Evolutionary conservation across 23 red algal genomes (phyloP).

Genomic region (Gracilaria domingensis): DNA sequence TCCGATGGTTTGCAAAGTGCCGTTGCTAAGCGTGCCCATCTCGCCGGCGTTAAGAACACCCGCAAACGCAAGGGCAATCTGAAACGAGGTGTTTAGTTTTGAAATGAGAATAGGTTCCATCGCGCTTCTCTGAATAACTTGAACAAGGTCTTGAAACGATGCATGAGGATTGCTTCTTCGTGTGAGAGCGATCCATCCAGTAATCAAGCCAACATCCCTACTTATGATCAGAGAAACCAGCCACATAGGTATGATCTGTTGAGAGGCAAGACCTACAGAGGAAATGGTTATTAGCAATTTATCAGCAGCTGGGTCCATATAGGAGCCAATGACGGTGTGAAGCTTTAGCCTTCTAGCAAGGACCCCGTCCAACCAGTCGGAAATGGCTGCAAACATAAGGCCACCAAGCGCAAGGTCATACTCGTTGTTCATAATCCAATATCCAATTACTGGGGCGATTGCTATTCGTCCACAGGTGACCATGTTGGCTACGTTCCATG

Average conservation of each 20-base stretch:
- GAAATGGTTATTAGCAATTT: slow-evolving; percentile 72
- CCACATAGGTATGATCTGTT: slow-evolving; percentile 69
- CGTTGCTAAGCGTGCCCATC: not conserved
- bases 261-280: slow-evolving; percentile 49
- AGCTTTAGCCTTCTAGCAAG: slow-evolving; percentile 66
- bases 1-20: slow-evolving; percentile 14
- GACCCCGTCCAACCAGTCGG: slow-evolving; percentile 82
- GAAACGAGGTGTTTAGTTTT: slow-evolving; percentile 86
- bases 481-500: slow-evolving; percentile 77
- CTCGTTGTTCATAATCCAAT: slow-evolving; percentile 44
- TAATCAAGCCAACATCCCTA: slow-evolving; percentile 64
- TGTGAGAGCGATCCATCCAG: slow-evolving; percentile 36
- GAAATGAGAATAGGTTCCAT: slow-evolving; percentile 75
- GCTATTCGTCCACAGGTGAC: slow-evolving; percentile 76
- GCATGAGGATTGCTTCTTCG: not conserved
- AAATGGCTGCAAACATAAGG: slow-evolving; percentile 64
- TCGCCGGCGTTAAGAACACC: slow-evolving; percentile 52
- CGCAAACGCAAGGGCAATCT: slow-evolving; percentile 69
- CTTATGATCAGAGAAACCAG: slow-evolving; percentile 57
- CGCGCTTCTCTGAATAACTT: slow-evolving; percentile 13
- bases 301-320: slow-evolving; percentile 89
- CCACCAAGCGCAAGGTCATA: slow-evolving; percentile 67
- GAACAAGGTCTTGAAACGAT: not conserved
- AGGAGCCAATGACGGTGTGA: slow-evolving; percentile 73
- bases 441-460: slow-evolving; percentile 58